These are phyloP conservation scores for Exophiala sideris DNA, from an alignment of 2,329 filamentous ascomycete species.

Conservation along the genomic window DNA sequence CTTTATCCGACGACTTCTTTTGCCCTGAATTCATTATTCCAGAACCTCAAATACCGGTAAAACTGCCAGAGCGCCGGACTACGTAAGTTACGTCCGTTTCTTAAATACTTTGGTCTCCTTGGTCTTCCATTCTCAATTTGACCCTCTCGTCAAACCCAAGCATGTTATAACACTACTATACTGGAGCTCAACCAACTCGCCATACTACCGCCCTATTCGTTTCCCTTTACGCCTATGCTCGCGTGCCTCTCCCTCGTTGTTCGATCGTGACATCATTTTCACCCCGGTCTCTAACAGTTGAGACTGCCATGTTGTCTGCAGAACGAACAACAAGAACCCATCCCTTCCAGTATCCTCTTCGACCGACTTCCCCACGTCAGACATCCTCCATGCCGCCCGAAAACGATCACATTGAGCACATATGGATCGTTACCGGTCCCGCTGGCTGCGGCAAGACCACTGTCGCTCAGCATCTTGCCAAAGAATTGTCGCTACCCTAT, in stretches of 20 bases:
- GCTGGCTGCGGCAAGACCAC: conserved; percentile 79
- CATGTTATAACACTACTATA: too few relatives aligned
- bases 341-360: conserved; percentile 16
- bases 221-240: background rate
- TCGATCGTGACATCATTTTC: conserved; percentile 4
- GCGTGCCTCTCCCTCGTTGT: conserved; percentile 5
- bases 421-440: conserved; percentile 77
- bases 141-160: too few relatives aligned
- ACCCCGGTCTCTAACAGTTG: conserved; percentile 10
- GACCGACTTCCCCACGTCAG: conserved; percentile 6
- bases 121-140: too few relatives aligned
- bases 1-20: background rate
- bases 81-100: too few relatives aligned
- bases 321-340: conserved; percentile 27
- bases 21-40: too few relatives aligned
- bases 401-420: conserved; percentile 54
- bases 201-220: too few relatives aligned
- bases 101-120: too few relatives aligned
- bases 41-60: too few relatives aligned
- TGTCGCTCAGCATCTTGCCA: conserved; percentile 63
- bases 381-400: conserved; percentile 19
- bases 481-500: conserved; percentile 63
- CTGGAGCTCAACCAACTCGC: too few relatives aligned
- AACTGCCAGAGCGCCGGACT: too few relatives aligned
- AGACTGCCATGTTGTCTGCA: conserved; percentile 39